These are phyloP conservation scores for Talaromyces sp. DNA, from an alignment of 2,329 filamentous ascomycete genomes.

Conservation along the genomic window DNA sequence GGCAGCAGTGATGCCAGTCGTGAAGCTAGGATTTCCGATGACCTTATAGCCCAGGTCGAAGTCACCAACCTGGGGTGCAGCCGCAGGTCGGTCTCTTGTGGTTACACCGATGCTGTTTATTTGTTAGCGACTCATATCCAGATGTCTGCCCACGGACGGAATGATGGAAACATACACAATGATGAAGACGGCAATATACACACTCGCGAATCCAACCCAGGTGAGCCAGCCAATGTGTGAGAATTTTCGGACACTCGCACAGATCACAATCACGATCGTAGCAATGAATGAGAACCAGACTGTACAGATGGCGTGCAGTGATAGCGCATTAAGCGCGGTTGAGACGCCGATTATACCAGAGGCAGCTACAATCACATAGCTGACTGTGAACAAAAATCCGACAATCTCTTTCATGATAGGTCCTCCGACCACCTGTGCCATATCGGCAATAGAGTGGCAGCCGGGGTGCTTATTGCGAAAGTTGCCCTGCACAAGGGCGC, in stretches of 20 bases:
- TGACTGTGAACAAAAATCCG: slow-evolving; percentile 60
- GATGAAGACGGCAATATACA: slow-evolving; percentile 62
- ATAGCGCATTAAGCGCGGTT: slow-evolving; percentile 63
- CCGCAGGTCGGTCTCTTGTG: slow-evolving; percentile 59
- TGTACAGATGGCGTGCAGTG: slow-evolving; percentile 61
- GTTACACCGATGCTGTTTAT: slow-evolving; percentile 55
- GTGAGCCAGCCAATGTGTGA: slow-evolving; percentile 65
- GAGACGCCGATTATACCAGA: slow-evolving; percentile 63
- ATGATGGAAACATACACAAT: slow-evolving; percentile 44
- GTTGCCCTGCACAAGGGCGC: slow-evolving; percentile 53
- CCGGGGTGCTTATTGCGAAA: slow-evolving; percentile 56
- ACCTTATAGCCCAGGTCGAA: slow-evolving; percentile 63
- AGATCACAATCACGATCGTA: slow-evolving; percentile 50
- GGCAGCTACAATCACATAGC: slow-evolving; percentile 59
- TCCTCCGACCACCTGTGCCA: slow-evolving; percentile 61
- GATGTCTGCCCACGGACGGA: neutral
- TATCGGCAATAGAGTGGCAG: slow-evolving; percentile 60
- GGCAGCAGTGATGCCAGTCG: slow-evolving; percentile 60
- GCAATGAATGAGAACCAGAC: slow-evolving; percentile 61
- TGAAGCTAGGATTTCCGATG: slow-evolving; percentile 61
- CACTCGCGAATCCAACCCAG: slow-evolving; percentile 61
- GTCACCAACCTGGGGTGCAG: slow-evolving; percentile 60
- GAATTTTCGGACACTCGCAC: slow-evolving; percentile 61
- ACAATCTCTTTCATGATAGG: slow-evolving; percentile 55
- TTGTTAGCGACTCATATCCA: neutral